Base-by-base conservation (phyloP, 208 protist species). In the Leishmania tropica region DNA sequence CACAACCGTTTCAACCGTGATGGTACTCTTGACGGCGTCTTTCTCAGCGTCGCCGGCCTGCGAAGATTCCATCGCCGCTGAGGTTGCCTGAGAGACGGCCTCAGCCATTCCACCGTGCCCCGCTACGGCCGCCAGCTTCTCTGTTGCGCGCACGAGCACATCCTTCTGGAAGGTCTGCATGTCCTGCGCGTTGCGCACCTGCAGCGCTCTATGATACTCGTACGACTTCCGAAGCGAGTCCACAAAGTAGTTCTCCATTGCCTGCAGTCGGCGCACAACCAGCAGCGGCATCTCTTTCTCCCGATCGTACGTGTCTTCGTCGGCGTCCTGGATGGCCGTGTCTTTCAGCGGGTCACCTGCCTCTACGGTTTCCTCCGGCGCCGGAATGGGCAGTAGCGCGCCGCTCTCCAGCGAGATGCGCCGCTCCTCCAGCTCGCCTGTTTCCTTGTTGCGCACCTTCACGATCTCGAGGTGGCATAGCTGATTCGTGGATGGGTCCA, bases 231-330 rank as follows among this genome's bases (percentile, higher is more conserved):
- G 74, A 24, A 97, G 90, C 28, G 81, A 85, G 11, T 85, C 15
- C 58, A 95, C 90, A 86, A 96, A 96, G 87, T 97, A 85, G n/a
- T 95, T 76, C 75, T 97, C 95, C 90, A 97, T 96, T 40, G 91
- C 95, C 1, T 89, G 89, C 76, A 97, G 89, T 1, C 90, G 88
- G 13, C 89, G 85, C 85, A 95, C 85, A 47, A 94, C 87, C 64
- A 97, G 83, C 56, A 96, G 74, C 51, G 92, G 85, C 78, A 93
- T 88, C 83, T 97, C 95, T 70, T 85, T 87, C 70, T 81, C 88
- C 17, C 81, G 82, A 72, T 96, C 92, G 71, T 92, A 95, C 24
- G 95, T 96, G 35, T 78, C 73, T 80, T 96, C 95, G 56, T 96
- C 93, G 10, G 92, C 95, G 80, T 97, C 95, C 51, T 93, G 86